Evolutionary conservation across 768 basidiomycete genomes (phyloP).

Genomic region (Boletus pseudo-olivaceus): DNA sequence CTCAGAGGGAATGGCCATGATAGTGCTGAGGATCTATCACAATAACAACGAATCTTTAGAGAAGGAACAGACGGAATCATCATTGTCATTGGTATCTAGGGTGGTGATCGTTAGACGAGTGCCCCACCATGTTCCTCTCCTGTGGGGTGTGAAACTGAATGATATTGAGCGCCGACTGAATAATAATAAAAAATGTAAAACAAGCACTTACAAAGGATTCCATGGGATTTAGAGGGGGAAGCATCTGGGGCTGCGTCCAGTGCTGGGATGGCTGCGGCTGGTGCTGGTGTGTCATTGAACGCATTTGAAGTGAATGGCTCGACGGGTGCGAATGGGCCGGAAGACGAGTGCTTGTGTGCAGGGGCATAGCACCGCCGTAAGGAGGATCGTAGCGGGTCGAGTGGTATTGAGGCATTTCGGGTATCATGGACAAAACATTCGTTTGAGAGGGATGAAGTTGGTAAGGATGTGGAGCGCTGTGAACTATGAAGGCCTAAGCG

Average conservation of each 20-base stretch:
- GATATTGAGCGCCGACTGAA: conserved; percentile 10
- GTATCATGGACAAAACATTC: conserved; percentile 52
- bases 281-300: conserved; percentile 47
- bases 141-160: conserved; percentile 33
- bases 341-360: conserved; percentile 37
- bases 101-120: conserved; percentile 45
- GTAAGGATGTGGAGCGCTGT: conserved; percentile 44
- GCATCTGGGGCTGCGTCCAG: conserved; percentile 49
- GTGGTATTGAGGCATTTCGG: conserved; percentile 54
- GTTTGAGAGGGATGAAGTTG: conserved; percentile 39
- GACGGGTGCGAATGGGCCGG: conserved; percentile 30
- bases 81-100: conserved; percentile 50
- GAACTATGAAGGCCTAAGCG: conserved; percentile 14
- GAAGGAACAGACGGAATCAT: conserved; percentile 28
- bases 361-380: conserved; percentile 37
- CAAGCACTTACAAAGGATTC: conserved; percentile 59
- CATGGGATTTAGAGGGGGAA: conserved; percentile 48
- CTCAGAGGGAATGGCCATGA: conserved; percentile 44
- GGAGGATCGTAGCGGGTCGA: conserved; percentile 49
- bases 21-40: conserved; percentile 44
- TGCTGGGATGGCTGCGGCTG: conserved; percentile 36
- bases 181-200: not conserved
- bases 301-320: conserved; percentile 40
- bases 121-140: conserved; percentile 49
- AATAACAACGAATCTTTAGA: conserved; percentile 40